These are phyloP conservation scores for Cystofilobasidium bisporidii DNA, from an alignment of 768 basidiomycete genomes.

Conservation along the genomic window DNA sequence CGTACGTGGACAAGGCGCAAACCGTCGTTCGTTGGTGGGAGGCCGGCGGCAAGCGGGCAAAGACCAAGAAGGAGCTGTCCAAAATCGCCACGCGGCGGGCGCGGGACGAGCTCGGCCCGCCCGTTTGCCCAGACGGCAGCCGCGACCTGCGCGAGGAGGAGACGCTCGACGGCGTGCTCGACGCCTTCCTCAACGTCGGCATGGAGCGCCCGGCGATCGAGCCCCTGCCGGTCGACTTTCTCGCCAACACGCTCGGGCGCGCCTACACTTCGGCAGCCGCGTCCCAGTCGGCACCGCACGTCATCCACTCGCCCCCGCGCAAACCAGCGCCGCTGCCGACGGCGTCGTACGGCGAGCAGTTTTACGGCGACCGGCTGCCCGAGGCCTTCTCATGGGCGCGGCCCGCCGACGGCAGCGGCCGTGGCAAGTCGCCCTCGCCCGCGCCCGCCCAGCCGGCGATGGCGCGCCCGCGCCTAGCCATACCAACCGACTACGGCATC, in stretches of 20 bases:
- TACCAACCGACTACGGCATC: background rate
- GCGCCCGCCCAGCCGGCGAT: no score
- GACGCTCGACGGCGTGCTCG: constrained; percentile 10
- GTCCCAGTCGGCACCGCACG: background rate
- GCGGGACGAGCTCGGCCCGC: constrained; percentile 8
- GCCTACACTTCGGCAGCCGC: background rate
- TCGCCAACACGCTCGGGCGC: background rate
- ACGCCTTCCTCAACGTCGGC: background rate
- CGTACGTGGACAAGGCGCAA: background rate
- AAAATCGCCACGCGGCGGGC: constrained; percentile 12
- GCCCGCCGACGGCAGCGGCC: background rate
- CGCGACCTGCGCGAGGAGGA: constrained; percentile 13
- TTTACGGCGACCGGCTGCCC: background rate
- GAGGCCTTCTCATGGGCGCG: constrained; percentile 11
- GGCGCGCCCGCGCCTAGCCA: background rate
- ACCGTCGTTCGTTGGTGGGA: constrained; percentile 23
- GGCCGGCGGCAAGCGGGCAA: constrained; percentile 15
- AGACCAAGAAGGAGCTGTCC: constrained; percentile 24
- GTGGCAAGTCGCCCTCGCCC: no score
- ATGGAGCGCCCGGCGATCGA: background rate
- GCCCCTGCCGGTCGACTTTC: constrained; percentile 5
- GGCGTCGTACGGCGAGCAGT: background rate
- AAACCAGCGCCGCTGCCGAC: background rate
- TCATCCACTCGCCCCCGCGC: background rate
- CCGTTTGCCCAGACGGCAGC: constrained; percentile 13